Base-by-base conservation (phyloP, 1,284 basidiomycete genomes). In the Ustanciosporium gigantosporum region DNA sequence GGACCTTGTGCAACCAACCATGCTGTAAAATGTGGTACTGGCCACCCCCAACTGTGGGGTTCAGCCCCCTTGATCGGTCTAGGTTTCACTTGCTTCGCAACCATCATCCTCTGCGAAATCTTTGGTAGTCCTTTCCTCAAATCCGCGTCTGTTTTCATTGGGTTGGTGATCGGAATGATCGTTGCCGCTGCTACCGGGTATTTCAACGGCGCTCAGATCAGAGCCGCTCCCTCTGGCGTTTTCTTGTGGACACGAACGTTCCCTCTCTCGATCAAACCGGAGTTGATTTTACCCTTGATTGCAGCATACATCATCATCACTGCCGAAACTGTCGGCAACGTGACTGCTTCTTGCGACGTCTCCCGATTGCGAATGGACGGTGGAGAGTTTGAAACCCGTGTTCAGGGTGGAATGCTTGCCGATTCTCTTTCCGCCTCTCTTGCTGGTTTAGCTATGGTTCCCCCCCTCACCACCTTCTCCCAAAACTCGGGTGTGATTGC, bases 71-170 rank as follows among this genome's bases (percentile, higher is more conserved):
- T 60, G 13, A 65, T 65, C 24, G 60, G 60, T 1, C 43, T 65
- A 4, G 60, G 60, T 23, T 65, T 64, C 29, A 44, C 51, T 27
- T 44, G 37, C 3, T 62, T 62, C 23, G 21, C 40, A 23, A 56
- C 51, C 32, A 64, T 57, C 40, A 64, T 66, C 36, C 23, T 64
- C 1, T 48, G 48, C 29, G 61, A 66, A 40, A 40, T 61, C 11
- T 65, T 66, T 11, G 61, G 61, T 32, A 53, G 57, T 19, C 59
- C 61, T 6, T 66, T 66, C 34, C 35, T 66, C 25, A 66, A 65
- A 22, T 48, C 41, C 4, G 56, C 61, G 11, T 64, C 59, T 3
- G 61, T 66, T 13, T 52, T 66, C 14, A 36, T 44, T 13, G 61
- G 61, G 31, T 38, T 66, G 11, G 31, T 66, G 21, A 45, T 65